Percentiles rank a stretch among this genome's conserved stretches.
phyloP scores from a whole-genome alignment of 768 basidiomycete genomes.

The Agaricus blazei region DNA sequence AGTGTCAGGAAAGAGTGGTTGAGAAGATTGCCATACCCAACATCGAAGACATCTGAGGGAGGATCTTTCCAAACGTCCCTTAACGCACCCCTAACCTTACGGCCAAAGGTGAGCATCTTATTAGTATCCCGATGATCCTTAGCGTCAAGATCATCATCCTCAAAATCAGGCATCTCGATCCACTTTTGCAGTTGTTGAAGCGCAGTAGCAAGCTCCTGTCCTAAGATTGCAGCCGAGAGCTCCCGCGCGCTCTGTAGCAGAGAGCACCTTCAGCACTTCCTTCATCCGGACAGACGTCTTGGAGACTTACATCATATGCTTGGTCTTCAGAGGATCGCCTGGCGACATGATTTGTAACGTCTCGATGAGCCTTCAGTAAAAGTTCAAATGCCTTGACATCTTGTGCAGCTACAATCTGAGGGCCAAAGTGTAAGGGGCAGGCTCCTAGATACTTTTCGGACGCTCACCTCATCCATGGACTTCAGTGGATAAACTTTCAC shows the following conservation, averaged over 20 bases:
- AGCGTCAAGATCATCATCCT: constrained; percentile 38
- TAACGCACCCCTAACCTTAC: constrained; percentile 56
- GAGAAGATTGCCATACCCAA: constrained; percentile 46
- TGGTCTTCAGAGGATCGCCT: constrained; percentile 76
- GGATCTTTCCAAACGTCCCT: constrained; percentile 71
- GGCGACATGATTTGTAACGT: constrained; percentile 60
- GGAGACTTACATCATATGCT: constrained; percentile 64
- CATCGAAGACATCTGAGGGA: constrained; percentile 72
- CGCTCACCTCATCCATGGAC: constrained; percentile 68
- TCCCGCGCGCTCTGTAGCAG: constrained; percentile 74
- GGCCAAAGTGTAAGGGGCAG: background rate
- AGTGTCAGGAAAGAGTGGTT: background rate
- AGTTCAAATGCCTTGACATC: constrained; percentile 50
- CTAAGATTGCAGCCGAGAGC: constrained; percentile 72
- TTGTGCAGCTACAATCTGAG: constrained; percentile 47
- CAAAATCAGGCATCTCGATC: constrained; percentile 38
- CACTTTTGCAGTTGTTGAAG: constrained; percentile 52
- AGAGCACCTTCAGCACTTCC: background rate
- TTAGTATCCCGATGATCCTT: constrained; percentile 36
- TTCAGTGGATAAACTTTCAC: constrained; percentile 36
- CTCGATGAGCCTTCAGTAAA: constrained; percentile 57
- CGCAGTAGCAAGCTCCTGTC: constrained; percentile 74
- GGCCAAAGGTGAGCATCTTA: constrained; percentile 45
- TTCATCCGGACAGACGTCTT: background rate
- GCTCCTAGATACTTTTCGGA: background rate